Conservation (phyloP, 164 flowering plant species). For the Kalanchoe fedtschenkoi region DNA sequence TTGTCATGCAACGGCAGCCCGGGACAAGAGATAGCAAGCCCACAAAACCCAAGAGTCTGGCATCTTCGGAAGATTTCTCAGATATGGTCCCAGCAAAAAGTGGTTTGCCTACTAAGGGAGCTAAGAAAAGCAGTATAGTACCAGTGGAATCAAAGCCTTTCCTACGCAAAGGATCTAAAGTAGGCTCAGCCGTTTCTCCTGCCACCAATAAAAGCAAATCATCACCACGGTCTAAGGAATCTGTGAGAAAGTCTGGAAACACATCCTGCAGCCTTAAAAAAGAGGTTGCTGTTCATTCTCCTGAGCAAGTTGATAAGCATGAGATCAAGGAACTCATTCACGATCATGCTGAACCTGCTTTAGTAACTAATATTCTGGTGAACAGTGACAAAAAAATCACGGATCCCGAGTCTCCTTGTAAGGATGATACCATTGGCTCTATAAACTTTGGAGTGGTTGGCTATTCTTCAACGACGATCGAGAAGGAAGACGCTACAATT, state of each 20-base stretch:
- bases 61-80: conserved; percentile 28
- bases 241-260: conserved; percentile 19
- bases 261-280: conserved; percentile 19
- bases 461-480: conserved; percentile 20
- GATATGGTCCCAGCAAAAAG: conserved; percentile 32
- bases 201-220: conserved; percentile 26
- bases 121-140: conserved; percentile 77
- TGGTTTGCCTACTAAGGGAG: conserved; percentile 46
- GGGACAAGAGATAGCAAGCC: conserved; percentile 23
- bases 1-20: conserved; percentile 31
- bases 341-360: conserved; percentile 14
- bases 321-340: conserved; percentile 14
- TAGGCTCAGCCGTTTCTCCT: conserved; percentile 27
- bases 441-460: conserved; percentile 15
- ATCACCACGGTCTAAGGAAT: conserved; percentile 28
- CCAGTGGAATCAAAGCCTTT: conserved; percentile 73
- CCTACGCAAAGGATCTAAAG: conserved; percentile 48
- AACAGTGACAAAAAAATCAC: conserved; percentile 20
- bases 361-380: conserved; percentile 23
- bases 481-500: conserved; percentile 45
- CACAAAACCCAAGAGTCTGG: conserved; percentile 26
- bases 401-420: conserved; percentile 16
- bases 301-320: conserved; percentile 17
- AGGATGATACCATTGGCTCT: conserved; percentile 20
- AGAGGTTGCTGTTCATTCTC: conserved; percentile 21